phyloP scores from a whole-genome alignment of 2,329 filamentous ascomycete species.

The Didymella keratinophila region DNA sequence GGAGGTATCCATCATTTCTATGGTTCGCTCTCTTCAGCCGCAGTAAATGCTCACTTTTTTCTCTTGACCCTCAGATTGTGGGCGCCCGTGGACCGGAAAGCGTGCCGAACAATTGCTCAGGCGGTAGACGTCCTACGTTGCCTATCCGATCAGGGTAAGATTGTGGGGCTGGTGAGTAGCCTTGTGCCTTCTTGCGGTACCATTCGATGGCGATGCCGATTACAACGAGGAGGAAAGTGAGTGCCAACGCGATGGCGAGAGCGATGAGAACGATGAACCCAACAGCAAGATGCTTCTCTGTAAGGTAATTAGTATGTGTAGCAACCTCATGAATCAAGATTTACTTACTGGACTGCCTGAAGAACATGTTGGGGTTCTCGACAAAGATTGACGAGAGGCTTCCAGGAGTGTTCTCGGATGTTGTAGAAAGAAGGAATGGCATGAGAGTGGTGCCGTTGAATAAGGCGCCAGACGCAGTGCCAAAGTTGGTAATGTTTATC shows the following conservation, averaged over 20 bases:
- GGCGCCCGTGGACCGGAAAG: slow-evolving; percentile 45
- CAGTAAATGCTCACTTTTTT: not conserved
- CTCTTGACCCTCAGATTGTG: slow-evolving; percentile 32
- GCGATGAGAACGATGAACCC: slow-evolving; percentile 83
- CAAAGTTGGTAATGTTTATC: slow-evolving; percentile 76
- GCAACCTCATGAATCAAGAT: not conserved
- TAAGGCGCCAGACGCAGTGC: slow-evolving; percentile 82
- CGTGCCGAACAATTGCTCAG: slow-evolving; percentile 52
- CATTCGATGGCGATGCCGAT: slow-evolving; percentile 78
- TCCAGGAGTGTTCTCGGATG: slow-evolving; percentile 67
- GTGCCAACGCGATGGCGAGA: slow-evolving; percentile 76
- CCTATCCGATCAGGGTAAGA: slow-evolving; percentile 56
- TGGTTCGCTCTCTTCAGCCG: not conserved
- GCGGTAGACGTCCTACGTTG: slow-evolving; percentile 61
- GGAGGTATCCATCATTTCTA: not conserved
- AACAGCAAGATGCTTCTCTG: slow-evolving; percentile 68
- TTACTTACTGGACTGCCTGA: slow-evolving; percentile 68
- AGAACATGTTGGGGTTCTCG: slow-evolving; percentile 76
- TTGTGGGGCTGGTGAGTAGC: slow-evolving; percentile 79
- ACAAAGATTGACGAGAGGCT: slow-evolving; percentile 85
- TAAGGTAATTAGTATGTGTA: not conserved
- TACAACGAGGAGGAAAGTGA: slow-evolving; percentile 80
- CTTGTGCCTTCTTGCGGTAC: slow-evolving; percentile 77
- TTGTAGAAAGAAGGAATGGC: slow-evolving; percentile 83
- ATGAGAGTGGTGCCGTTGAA: slow-evolving; percentile 82